Percentiles rank a stretch among this genome's conserved stretches.
Conservation (phyloP, 768 basidiomycete genomes). For the Lepiota venenata region DNA sequence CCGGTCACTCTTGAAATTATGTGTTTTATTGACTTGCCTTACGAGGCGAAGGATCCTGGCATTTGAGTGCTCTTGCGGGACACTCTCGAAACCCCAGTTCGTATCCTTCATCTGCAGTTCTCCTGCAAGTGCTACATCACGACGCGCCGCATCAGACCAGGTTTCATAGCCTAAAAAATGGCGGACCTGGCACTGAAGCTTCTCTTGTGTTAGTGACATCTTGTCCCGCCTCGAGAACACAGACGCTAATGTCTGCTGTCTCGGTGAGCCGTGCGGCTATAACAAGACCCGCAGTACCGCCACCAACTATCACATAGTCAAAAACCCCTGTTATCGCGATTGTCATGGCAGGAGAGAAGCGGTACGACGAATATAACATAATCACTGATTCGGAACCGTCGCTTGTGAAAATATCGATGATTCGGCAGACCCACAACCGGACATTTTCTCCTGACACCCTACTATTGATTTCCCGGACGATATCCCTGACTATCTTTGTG, state of each 20-base stretch:
- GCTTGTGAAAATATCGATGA: too few relatives aligned
- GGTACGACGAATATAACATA: too few relatives aligned
- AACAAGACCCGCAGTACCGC: constrained; percentile 43
- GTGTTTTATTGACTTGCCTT: constrained; percentile 1
- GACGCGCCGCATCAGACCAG: constrained; percentile 22
- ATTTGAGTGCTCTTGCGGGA: constrained; percentile 12
- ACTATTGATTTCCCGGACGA: too few relatives aligned
- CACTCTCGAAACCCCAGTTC: constrained; percentile 15
- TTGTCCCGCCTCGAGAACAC: constrained; percentile 52
- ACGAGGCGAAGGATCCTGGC: constrained; percentile 4
- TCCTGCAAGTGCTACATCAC: constrained; percentile 21
- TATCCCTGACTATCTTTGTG: too few relatives aligned
- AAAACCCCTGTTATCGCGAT: background rate
- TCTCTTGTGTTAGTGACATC: constrained; percentile 43
- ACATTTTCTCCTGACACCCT: too few relatives aligned
- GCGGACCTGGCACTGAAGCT: constrained; percentile 25
- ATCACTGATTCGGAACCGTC: too few relatives aligned
- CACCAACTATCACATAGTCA: constrained; percentile 39
- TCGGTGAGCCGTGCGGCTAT: constrained; percentile 47
- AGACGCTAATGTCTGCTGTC: constrained; percentile 36
- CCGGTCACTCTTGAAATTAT: too few relatives aligned
- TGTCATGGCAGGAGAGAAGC: background rate
- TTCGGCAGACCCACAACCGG: too few relatives aligned
- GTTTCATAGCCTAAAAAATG: constrained; percentile 26
- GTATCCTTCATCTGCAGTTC: constrained; percentile 16